A percentile compares a stretch with the other conserved stretches of the same genome.
Conservation (phyloP, 352 stramenopile genomes). For the Blastocystis sp. region DNA sequence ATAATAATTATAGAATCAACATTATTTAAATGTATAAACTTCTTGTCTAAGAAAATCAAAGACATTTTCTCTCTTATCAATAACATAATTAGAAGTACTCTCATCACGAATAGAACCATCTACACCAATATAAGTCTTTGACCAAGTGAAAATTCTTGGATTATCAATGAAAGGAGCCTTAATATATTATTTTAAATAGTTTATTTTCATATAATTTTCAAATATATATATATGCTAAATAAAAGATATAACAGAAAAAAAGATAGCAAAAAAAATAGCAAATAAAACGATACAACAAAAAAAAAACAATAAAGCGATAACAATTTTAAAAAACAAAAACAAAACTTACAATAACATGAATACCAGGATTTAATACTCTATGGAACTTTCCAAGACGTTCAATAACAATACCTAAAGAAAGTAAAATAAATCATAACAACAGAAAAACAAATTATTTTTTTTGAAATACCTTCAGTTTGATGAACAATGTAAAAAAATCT, state of each 20-base stretch:
- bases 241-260: no score
- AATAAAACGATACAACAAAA: no score
- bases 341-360: slow-evolving; percentile 38
- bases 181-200: neutral
- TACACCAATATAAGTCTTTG: slow-evolving; percentile 5
- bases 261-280: no score
- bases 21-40: no score
- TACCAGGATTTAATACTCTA: slow-evolving; percentile 38
- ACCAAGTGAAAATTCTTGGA: slow-evolving; percentile 41
- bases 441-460: slow-evolving; percentile 4
- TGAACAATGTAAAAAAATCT: slow-evolving; percentile 35
- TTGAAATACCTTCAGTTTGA: slow-evolving; percentile 21
- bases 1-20: slow-evolving; percentile 33
- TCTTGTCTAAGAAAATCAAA: slow-evolving; percentile 44
- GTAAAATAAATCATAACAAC: no score
- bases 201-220: no score
- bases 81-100: slow-evolving; percentile 38
- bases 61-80: slow-evolving; percentile 42
- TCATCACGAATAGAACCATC: slow-evolving; percentile 25
- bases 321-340: no score
- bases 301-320: no score
- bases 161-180: slow-evolving; percentile 40
- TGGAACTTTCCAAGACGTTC: slow-evolving; percentile 43
- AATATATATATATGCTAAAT: no score
- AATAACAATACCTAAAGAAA: slow-evolving; percentile 41